phyloP scores from a whole-genome alignment of 176 grass and related monocot species.

The Hordeum marinum region DNA sequence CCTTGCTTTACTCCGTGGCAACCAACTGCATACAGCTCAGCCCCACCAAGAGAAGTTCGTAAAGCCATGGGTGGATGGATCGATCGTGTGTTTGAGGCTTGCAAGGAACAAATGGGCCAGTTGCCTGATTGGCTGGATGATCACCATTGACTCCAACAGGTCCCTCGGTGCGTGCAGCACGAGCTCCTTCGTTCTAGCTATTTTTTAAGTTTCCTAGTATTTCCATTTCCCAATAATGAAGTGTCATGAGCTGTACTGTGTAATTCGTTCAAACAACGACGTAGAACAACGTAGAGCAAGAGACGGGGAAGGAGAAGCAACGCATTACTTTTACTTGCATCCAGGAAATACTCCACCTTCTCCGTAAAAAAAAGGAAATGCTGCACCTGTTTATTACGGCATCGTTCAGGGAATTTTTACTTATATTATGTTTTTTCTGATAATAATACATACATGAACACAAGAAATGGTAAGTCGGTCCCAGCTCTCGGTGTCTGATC shows the following conservation, averaged over 20 bases:
- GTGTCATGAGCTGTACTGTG: neutral
- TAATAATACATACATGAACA: slow-evolving; percentile 9
- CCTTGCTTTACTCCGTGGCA: neutral
- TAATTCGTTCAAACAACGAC: neutral
- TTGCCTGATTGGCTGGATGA: slow-evolving; percentile 15
- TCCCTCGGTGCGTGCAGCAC: neutral
- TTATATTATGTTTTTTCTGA: neutral
- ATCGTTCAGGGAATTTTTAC: neutral
- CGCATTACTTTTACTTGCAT: neutral
- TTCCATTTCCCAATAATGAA: neutral
- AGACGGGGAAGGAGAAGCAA: slow-evolving; percentile 10
- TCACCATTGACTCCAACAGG: neutral
- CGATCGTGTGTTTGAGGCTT: slow-evolving; percentile 23
- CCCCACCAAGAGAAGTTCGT: neutral
- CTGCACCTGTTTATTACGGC: neutral
- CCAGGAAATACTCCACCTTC: neutral
- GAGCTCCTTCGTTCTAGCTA: neutral
- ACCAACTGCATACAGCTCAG: neutral
- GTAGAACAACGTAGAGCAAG: neutral
- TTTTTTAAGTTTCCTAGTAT: neutral
- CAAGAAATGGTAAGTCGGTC: neutral
- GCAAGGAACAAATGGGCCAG: slow-evolving; percentile 17
- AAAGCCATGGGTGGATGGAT: neutral
- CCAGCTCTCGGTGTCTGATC: neutral
- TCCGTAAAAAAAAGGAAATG: neutral